Base-by-base conservation (phyloP, 2,329 filamentous ascomycete genomes). In the Scleromitrula shiraiana region DNA sequence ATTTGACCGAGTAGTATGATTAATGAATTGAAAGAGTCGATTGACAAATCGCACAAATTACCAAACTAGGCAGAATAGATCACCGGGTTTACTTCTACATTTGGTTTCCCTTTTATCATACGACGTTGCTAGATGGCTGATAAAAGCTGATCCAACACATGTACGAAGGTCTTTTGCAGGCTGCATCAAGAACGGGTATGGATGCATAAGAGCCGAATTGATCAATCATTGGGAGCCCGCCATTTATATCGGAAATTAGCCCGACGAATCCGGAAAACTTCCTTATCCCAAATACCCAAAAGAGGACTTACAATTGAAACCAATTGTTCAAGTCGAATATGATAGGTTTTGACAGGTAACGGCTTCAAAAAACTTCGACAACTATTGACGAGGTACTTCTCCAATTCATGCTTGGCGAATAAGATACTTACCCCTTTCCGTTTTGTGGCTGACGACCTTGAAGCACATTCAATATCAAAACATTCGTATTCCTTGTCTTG, bases 201-300 rank as follows among this genome's bases (percentile, higher is more conserved):
- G 30, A 33, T 33, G 12, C 26, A n/a, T n/a, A n/a, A n/a, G n/a
- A n/a, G n/a, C n/a, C n/a, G n/a, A n/a, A n/a, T n/a, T n/a, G n/a
- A n/a, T n/a, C n/a, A n/a, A n/a, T n/a, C n/a, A n/a, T n/a, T n/a
- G n/a, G n/a, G n/a, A n/a, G n/a, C n/a, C n/a, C n/a, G n/a, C n/a
- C n/a, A n/a, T n/a, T n/a, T 29, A 29, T 35, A 27, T 33, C 44
- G 44, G 37, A 41, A 47, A 47, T 47, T 35, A 47, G 35, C 15
- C 37, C 44, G 44, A 47, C 22, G 33, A 19, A 41, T 22, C 44
- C 44, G 44, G 26, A n/a, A n/a, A n/a, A n/a, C n/a, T n/a, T n/a
- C n/a, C n/a, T n/a, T n/a, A n/a, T n/a, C n/a, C n/a, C n/a, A n/a
- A n/a, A n/a, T n/a, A n/a, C n/a, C n/a, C n/a, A n/a, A n/a, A n/a